These are phyloP conservation scores for Kurtzmaniella quercitrusa DNA, from an alignment of 1,139 yeast species.

Conservation along the genomic window DNA sequence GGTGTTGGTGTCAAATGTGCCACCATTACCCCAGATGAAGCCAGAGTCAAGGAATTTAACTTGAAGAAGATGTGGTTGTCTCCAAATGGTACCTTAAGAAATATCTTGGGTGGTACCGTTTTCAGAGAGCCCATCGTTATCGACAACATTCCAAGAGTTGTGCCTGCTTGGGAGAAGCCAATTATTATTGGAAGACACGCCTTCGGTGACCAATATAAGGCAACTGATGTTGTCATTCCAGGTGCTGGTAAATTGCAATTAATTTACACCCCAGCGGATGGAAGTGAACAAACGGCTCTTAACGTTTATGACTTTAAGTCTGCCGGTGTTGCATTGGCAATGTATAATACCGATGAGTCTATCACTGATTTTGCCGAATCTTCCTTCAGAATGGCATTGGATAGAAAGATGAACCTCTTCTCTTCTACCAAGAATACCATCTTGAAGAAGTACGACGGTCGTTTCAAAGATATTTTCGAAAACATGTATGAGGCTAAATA, in stretches of 20 bases:
- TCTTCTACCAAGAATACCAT: conserved; percentile 92
- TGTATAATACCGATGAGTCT: conserved; percentile 94
- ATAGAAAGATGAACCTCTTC: conserved; percentile 73
- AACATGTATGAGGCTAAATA: conserved; percentile 69
- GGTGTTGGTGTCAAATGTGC: conserved; percentile 97
- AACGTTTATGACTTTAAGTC: conserved; percentile 71
- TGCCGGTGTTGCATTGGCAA: conserved; percentile 84
- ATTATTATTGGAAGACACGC: conserved; percentile 97
- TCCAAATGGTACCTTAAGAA: conserved; percentile 95
- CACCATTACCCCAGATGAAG: conserved; percentile 97
- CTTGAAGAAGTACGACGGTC: conserved; percentile 88
- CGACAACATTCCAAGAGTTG: conserved; percentile 81
- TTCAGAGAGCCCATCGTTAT: conserved; percentile 96
- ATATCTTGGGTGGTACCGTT: conserved; percentile 92
- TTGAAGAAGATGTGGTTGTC: conserved; percentile 96
- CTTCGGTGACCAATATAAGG: conserved; percentile 94
- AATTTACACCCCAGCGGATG: conserved; percentile 75
- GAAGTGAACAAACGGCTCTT: conserved; percentile 49
- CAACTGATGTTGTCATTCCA: conserved; percentile 78
- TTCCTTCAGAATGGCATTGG: conserved; percentile 83
- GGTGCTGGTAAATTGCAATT: conserved; percentile 76
- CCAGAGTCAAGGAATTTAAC: conserved; percentile 82
- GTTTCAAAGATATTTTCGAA: conserved; percentile 91
- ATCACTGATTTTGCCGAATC: conserved; percentile 88
- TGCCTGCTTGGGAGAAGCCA: conserved; percentile 93